Conservation (phyloP, 1,284 basidiomycete genomes). For the Ceratobasidium sp. region DNA sequence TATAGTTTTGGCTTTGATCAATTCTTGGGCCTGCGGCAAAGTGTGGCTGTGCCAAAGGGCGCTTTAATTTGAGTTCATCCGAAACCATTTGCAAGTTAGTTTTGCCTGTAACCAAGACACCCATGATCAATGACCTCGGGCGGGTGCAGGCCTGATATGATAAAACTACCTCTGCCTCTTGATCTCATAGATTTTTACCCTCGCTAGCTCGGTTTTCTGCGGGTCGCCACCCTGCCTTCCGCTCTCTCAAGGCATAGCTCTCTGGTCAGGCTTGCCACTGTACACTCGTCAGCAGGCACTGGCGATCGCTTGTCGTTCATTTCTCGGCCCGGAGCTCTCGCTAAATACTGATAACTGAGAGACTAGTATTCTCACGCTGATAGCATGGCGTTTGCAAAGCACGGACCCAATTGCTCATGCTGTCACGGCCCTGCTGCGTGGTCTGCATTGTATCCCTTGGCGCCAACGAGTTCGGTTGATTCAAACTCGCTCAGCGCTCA, state of each 20-base stretch:
- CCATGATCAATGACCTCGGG: not conserved
- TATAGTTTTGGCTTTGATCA: constrained; percentile 9
- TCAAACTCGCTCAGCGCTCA: constrained; percentile 25
- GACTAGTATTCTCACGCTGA: not conserved
- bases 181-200: not conserved
- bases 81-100: not conserved
- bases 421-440: constrained; percentile 36
- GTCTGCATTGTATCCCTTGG: constrained; percentile 26
- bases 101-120: constrained; percentile 20
- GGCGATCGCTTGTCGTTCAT: not conserved
- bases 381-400: constrained; percentile 21
- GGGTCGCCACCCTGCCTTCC: constrained; percentile 3
- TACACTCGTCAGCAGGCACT: constrained; percentile 29
- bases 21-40: not conserved
- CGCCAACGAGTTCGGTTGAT: constrained; percentile 26
- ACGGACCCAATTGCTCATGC: constrained; percentile 17
- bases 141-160: not conserved
- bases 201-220: constrained; percentile 28
- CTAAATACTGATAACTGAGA: not conserved
- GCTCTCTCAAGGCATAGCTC: constrained; percentile 2
- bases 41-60: not conserved
- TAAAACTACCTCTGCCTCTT: not conserved
- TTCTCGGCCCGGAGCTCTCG: not conserved
- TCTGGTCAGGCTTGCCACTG: constrained; percentile 20
- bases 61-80: constrained; percentile 12